A percentile compares a stretch with the other conserved stretches of the same genome.
Evolutionary conservation across 805 yeast genomes (phyloP).

Genomic region (Tetrapisispora fleetii): DNA sequence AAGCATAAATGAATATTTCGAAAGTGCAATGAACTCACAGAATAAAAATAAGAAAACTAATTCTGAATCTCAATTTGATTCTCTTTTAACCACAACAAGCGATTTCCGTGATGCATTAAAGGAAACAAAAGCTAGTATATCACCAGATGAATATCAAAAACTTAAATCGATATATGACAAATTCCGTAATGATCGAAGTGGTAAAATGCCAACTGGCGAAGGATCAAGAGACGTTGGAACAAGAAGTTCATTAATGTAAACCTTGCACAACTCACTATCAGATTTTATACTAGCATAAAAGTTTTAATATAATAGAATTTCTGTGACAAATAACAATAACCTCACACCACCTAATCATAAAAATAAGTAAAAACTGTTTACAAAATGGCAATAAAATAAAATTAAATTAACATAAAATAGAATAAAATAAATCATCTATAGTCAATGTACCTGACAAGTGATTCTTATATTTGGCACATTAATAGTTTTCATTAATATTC

Average conservation of each 20-base stretch:
- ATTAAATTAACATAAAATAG: no score
- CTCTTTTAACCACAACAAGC: conserved; percentile 32
- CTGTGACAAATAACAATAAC: no score
- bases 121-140: conserved; percentile 87
- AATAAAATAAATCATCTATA: no score
- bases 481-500: background rate
- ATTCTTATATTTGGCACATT: background rate
- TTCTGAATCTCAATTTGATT: conserved; percentile 4
- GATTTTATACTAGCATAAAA: no score
- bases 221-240: conserved; percentile 79
- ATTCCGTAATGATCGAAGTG: conserved; percentile 71
- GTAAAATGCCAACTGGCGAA: conserved; percentile 79
- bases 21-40: background rate
- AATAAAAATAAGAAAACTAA: background rate
- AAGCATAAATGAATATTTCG: background rate
- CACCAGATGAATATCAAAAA: conserved; percentile 56
- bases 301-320: no score
- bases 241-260: conserved; percentile 67
- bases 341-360: no score
- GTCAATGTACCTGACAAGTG: no score
- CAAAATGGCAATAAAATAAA: no score
- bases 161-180: conserved; percentile 54
- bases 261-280: no score
- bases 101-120: conserved; percentile 54
- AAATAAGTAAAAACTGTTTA: no score